Percentiles rank a stretch among this genome's conserved stretches.
phyloP scores from a whole-genome alignment of 768 basidiomycete species.

The Amanita pallidorosea region DNA sequence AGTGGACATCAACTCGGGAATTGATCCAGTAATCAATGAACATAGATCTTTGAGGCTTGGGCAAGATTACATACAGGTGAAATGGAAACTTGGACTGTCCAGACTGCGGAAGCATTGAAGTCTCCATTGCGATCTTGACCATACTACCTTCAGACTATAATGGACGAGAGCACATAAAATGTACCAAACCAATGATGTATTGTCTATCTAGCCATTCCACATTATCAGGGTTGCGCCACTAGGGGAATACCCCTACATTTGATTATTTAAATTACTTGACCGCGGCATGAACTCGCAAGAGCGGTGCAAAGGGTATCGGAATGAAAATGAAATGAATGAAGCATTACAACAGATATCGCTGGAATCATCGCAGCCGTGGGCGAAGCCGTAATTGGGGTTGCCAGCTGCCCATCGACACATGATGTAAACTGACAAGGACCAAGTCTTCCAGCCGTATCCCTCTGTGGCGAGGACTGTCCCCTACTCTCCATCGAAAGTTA shows the following conservation, averaged over 20 bases:
- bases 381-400: conserved; percentile 57
- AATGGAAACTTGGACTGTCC: conserved; percentile 46
- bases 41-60: conserved; percentile 42
- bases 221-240: neutral
- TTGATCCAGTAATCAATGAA: neutral
- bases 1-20: conserved; percentile 6
- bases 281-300: neutral
- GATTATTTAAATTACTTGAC: neutral
- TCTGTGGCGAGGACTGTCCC: conserved; percentile 22
- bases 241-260: neutral
- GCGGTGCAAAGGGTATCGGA: neutral
- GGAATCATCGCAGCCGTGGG: neutral
- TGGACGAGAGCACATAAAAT: no score
- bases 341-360: neutral
- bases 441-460: conserved; percentile 58
- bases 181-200: neutral
- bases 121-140: conserved; percentile 18
- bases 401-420: conserved; percentile 77
- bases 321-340: neutral
- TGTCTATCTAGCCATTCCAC: neutral
- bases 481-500: conserved; percentile 55
- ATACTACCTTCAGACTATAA: neutral
- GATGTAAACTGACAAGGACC: conserved; percentile 68
- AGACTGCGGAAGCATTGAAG: conserved; percentile 30
- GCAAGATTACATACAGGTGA: conserved; percentile 48